These are phyloP conservation scores for Solanum piurae DNA, from an alignment of 257 asterid species.

Conservation along the genomic window DNA sequence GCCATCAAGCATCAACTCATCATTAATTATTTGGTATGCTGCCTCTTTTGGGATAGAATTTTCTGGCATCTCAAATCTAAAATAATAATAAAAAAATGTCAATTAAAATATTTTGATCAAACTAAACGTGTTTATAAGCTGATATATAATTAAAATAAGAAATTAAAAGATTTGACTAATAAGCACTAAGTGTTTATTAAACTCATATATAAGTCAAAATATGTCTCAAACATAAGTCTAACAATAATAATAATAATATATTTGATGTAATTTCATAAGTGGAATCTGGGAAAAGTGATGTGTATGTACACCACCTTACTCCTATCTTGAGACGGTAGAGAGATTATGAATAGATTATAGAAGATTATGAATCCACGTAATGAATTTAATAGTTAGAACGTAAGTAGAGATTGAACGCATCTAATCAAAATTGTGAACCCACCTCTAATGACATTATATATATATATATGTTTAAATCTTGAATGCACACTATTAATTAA, in stretches of 20 bases:
- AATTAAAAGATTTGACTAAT: no score
- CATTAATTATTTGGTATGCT: conserved; percentile 13
- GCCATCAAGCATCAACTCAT: conserved; percentile 15
- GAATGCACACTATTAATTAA: not conserved
- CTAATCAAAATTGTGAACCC: not conserved
- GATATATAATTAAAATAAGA: no score
- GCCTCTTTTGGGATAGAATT: conserved; percentile 15
- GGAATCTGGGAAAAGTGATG: no score
- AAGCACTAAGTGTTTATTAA: not conserved
- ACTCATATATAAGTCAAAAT: not conserved
- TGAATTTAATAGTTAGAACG: not conserved
- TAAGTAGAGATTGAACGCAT: not conserved
- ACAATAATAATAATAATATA: no score
- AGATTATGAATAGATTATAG: not conserved
- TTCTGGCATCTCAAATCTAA: conserved; percentile 9
- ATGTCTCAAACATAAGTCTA: not conserved
- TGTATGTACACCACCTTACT: no score
- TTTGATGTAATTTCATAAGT: not conserved
- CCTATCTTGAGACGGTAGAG: not conserved
- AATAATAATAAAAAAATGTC: no score
- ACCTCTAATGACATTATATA: not conserved
- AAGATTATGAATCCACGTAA: not conserved
- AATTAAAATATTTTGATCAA: not conserved
- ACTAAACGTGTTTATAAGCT: not conserved
- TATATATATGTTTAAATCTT: not conserved